Evolutionary conservation across 352 stramenopile genomes (phyloP), one percentile per base, ranked within the genome.

Genomic region (Phytophthora rubi): DNA sequence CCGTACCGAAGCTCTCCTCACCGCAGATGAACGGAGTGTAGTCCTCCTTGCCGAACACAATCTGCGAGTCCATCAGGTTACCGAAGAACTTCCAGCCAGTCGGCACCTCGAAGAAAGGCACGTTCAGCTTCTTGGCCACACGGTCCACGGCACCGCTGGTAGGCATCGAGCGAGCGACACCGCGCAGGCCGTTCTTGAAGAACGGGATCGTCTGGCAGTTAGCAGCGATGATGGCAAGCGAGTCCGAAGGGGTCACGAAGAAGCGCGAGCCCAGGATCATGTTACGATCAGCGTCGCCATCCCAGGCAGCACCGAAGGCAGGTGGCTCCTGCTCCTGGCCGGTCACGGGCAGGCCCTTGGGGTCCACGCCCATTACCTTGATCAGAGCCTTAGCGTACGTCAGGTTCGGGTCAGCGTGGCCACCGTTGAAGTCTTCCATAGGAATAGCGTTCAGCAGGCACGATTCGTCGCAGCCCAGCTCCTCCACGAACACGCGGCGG

Each of bases 1-100:
- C 98, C 53, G 98, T 99, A 52, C 98, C 98, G 78, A 99, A 99
- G 70, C 82, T 97, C 79, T 99, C 96, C 80, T 99, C 98, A 28
- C 98, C 98, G 78, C 98, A 99, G 35, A 99, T 94, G 77, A 99
- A 99, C 16, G 98, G 98, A 37, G 92, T 98, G 81, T 99, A 99
- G 77, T 99, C 95, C 67, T 98, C 92, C 75, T 97, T 97, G 64
- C 91, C 93, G 71, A 98, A 98, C 53, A 98, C 84, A 42, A 97
- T 94, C 67, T 98, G 96, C 13, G 96, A 99, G 81, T 98, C 96
- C 98, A 99, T 99, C 28, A 99, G 82, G 84, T 99, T 99, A 39
- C 98, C 98, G 74, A 99, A 99, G 82, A 99, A 99, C 86, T 99
- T 99, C 98, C 98, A 99, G 55, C 98, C 98, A 32, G 98, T 99